Base-by-base conservation (phyloP, 2,329 filamentous ascomycete genomes). In the Ascochyta rabiei region DNA sequence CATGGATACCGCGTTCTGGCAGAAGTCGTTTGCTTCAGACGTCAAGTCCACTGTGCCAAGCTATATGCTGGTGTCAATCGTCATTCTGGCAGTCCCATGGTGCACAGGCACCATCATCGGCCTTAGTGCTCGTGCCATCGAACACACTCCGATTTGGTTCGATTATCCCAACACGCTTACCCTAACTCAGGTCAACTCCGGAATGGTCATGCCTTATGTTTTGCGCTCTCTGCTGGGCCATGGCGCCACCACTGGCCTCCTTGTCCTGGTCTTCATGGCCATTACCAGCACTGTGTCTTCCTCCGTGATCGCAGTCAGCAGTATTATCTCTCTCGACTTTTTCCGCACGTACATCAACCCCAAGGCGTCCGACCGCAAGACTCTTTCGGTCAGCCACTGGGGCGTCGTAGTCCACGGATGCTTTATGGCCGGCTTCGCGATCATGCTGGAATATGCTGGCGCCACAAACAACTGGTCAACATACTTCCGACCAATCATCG, bases 271-370 rank as follows among this genome's bases (percentile, higher is more conserved):
- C 1, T 80, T 80, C 68, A 79, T 79, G 77, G 76, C 76, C 3
- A 74, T 77, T 15, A 80, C 78, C 0, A 72, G 68, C 19, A 73
- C 72, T 1, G 76, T 77, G 16, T 74, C 64, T 4, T 75, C 77
- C 0, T 76, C 79, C 46, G 68, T 79, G 5, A 78, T 80, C n/a
- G 76, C 92, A 2, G 90, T 93, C 1, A 92, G 89, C 6, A 91
- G 89, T 5, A 93, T 96, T 73, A 86, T 88, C 74, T 93, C 91
- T 0, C 95, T 93, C 71, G 91, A 96, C 68, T 82, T 93, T 61
- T 96, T 93, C 77, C 87, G 91, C 53, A 91, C 89, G 0, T 96
- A 96, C 72, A 84, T 96, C 77, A 88, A 93, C 58, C 90, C 90
- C 0, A 71, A 78, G 0, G 91, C 92, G 5, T 86, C 82, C 46